These are phyloP conservation scores for Hymenoscyphus linearis DNA, from an alignment of 2,329 filamentous ascomycete species.

Conservation along the genomic window DNA sequence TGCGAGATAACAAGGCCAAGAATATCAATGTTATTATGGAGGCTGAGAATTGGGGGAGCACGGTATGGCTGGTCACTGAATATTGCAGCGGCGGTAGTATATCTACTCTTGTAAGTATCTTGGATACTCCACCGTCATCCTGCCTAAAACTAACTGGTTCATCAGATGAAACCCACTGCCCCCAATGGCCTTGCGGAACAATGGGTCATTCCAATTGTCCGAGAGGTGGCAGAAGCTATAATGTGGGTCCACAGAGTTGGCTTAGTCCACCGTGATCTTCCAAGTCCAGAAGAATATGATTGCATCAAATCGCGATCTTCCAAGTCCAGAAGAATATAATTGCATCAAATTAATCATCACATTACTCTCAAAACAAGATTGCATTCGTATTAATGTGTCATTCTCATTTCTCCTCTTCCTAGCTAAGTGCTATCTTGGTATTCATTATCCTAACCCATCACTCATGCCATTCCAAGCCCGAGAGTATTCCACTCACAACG, in stretches of 20 bases:
- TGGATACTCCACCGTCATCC: slow-evolving; percentile 33
- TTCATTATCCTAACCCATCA: slow-evolving; percentile 3
- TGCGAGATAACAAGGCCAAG: slow-evolving; percentile 67
- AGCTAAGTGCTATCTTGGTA: slow-evolving; percentile 1
- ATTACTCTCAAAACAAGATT: not conserved
- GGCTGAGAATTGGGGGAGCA: slow-evolving; percentile 68
- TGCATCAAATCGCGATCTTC: no score
- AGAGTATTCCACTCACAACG: not conserved
- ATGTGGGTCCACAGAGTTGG: slow-evolving; percentile 63
- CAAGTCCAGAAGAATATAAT: no score
- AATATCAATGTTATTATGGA: slow-evolving; percentile 82
- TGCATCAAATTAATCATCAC: not conserved
- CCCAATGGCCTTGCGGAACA: slow-evolving; percentile 63
- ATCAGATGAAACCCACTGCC: slow-evolving; percentile 56
- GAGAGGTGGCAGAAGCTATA: slow-evolving; percentile 61
- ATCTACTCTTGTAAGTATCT: slow-evolving; percentile 52
- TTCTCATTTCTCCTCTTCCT: slow-evolving; percentile 17
- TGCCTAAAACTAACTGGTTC: slow-evolving; percentile 6
- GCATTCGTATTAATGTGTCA: slow-evolving; percentile 4
- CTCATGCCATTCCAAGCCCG: slow-evolving; percentile 6
- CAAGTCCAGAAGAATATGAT: no score
- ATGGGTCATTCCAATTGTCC: slow-evolving; percentile 62
- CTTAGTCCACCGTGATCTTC: slow-evolving; percentile 66
- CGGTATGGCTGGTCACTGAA: slow-evolving; percentile 85
- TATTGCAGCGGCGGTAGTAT: slow-evolving; percentile 83